phyloP scores from a whole-genome alignment of 805 yeast genomes.

The Spencermartinsiella europaea region DNA sequence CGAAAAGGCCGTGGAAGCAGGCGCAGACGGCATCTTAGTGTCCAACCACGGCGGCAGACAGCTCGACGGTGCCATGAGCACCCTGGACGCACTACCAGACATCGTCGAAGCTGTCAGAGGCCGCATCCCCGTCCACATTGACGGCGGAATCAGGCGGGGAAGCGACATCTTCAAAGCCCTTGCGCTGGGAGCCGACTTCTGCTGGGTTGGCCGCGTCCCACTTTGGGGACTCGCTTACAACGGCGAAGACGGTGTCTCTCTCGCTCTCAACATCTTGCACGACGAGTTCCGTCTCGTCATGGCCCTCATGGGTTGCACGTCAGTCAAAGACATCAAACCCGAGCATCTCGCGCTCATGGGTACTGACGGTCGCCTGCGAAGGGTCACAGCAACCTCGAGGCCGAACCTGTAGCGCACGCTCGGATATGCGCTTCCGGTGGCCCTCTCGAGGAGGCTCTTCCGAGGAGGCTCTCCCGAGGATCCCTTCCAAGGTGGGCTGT shows the following conservation, averaged over 20 bases:
- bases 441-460: too few relatives aligned
- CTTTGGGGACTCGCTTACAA: slow-evolving; percentile 60
- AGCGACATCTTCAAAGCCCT: slow-evolving; percentile 62
- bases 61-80: slow-evolving; percentile 56
- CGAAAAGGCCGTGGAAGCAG: slow-evolving; percentile 50
- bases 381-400: background rate
- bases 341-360: slow-evolving; percentile 7
- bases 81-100: slow-evolving; percentile 61
- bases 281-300: slow-evolving; percentile 23
- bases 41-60: slow-evolving; percentile 77
- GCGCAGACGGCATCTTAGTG: slow-evolving; percentile 58
- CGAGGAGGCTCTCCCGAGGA: too few relatives aligned
- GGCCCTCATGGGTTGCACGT: slow-evolving; percentile 24
- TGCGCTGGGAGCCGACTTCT: slow-evolving; percentile 65
- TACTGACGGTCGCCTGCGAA: slow-evolving; percentile 1
- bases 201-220: slow-evolving; percentile 63
- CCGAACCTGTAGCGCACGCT: background rate
- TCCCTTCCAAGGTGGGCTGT: too few relatives aligned
- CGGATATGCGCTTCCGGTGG: too few relatives aligned
- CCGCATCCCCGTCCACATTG: slow-evolving; percentile 54
- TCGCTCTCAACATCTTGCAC: slow-evolving; percentile 22
- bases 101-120: slow-evolving; percentile 35
- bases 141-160: slow-evolving; percentile 68
- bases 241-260: slow-evolving; percentile 61
- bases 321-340: slow-evolving; percentile 3